These are phyloP conservation scores for Hypoxylon intermedium DNA, from an alignment of 495 filamentous ascomycete species.

Conservation along the genomic window DNA sequence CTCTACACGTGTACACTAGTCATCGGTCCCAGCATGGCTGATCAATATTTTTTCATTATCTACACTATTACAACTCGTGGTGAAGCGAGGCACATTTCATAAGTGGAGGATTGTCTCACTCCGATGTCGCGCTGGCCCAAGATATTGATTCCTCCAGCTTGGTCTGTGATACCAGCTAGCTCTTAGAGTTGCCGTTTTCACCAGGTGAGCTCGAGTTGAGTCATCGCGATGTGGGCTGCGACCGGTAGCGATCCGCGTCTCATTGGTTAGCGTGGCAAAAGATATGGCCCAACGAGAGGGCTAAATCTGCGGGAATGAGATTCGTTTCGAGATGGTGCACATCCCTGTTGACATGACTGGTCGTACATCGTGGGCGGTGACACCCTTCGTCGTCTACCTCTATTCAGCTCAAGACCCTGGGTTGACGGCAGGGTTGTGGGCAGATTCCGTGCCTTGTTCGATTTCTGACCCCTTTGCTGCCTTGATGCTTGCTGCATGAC, in stretches of 20 bases:
- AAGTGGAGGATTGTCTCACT: slow-evolving; percentile 17
- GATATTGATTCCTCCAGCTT: slow-evolving; percentile 2
- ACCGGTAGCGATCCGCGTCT: slow-evolving; percentile 11
- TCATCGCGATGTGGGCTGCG: slow-evolving; percentile 30
- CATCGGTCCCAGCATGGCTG: slow-evolving; percentile 14
- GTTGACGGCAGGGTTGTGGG: slow-evolving; percentile 6
- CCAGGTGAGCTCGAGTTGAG: slow-evolving; percentile 31
- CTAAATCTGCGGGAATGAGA: slow-evolving; percentile 29
- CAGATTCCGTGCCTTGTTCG: slow-evolving; percentile 13
- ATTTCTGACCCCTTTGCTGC: background rate
- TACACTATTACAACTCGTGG: slow-evolving; percentile 10
- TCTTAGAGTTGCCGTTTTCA: slow-evolving; percentile 23
- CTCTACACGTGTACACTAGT: background rate
- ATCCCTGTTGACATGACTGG: slow-evolving; percentile 33
- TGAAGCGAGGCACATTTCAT: slow-evolving; percentile 23
- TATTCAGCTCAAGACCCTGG: slow-evolving; percentile 2
- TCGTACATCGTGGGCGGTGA: slow-evolving; percentile 11
- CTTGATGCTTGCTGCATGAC: slow-evolving; percentile 6
- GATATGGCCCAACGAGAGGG: slow-evolving; percentile 5
- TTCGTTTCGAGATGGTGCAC: slow-evolving; percentile 26
- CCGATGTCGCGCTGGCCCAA: slow-evolving; percentile 31
- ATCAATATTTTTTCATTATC: background rate
- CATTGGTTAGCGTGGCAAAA: slow-evolving; percentile 26
- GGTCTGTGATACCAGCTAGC: slow-evolving; percentile 26
- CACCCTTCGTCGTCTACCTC: slow-evolving; percentile 7